Evolutionary conservation across 495 filamentous ascomycete genomes (phyloP).

Genomic region (Choiromyces venosus): DNA sequence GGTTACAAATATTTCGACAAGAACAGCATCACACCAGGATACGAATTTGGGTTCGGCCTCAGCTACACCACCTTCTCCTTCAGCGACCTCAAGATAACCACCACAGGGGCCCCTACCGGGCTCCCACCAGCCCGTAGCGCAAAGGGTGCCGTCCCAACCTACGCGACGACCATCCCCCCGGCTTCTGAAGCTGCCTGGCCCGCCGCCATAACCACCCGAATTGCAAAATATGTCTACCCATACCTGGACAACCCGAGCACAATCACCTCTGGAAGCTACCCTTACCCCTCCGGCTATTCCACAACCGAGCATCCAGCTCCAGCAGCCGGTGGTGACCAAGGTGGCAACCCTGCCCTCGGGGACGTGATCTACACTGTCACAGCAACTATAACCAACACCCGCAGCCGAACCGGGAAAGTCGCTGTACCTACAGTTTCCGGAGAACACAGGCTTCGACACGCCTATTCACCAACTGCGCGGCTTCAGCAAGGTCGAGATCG

Average conservation of each 20-base stretch:
- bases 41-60: slow-evolving; percentile 67
- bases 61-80: slow-evolving; percentile 62
- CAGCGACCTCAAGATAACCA: slow-evolving; percentile 36
- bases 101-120: slow-evolving; percentile 24
- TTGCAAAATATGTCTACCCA: slow-evolving; percentile 70
- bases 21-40: slow-evolving; percentile 58
- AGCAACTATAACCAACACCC: slow-evolving; percentile 66
- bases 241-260: slow-evolving; percentile 54
- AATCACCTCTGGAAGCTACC: slow-evolving; percentile 46
- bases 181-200: slow-evolving; percentile 62
- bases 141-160: slow-evolving; percentile 55
- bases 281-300: slow-evolving; percentile 62
- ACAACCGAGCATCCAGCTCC: slow-evolving; percentile 49
- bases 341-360: slow-evolving; percentile 66
- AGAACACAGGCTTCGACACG: slow-evolving; percentile 35
- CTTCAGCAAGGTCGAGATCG: slow-evolving; percentile 68
- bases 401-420: slow-evolving; percentile 60
- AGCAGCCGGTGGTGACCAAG: slow-evolving; percentile 58
- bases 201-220: slow-evolving; percentile 49
- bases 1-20: slow-evolving; percentile 65
- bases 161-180: slow-evolving; percentile 55
- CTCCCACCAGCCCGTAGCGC: slow-evolving; percentile 51
- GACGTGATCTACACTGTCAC: slow-evolving; percentile 57
- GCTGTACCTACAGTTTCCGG: slow-evolving; percentile 48
- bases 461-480: slow-evolving; percentile 60